These are phyloP conservation scores for Tritrichomonas foetus DNA, from an alignment of 208 protist genomes.

Conservation along the genomic window DNA sequence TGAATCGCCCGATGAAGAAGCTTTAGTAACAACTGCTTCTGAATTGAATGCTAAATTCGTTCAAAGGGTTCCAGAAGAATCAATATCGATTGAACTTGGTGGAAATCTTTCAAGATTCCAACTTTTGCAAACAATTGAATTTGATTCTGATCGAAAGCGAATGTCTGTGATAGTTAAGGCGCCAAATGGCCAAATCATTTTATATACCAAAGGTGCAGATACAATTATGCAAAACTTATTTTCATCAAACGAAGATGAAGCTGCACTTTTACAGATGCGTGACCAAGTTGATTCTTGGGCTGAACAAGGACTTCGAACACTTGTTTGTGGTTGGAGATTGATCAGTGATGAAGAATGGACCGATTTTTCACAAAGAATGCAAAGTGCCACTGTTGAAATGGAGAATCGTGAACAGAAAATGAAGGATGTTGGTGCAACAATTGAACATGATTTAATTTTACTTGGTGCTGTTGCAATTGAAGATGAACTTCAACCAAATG, in stretches of 20 bases:
- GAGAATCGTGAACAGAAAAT: constrained; percentile 55
- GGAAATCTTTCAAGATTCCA: constrained; percentile 1
- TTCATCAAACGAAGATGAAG: background rate
- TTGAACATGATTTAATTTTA: constrained; percentile 79
- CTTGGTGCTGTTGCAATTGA: constrained; percentile 91
- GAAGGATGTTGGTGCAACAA: constrained; percentile 64
- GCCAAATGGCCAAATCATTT: constrained; percentile 64
- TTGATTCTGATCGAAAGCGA: constrained; percentile 89
- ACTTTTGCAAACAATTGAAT: constrained; percentile 75
- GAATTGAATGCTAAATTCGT: background rate
- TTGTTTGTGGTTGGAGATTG: constrained; percentile 44
- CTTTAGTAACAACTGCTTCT: background rate
- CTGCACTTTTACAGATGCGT: constrained; percentile 19
- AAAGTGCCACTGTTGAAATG: constrained; percentile 34
- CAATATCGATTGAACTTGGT: background rate
- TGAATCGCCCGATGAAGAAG: constrained; percentile 35
- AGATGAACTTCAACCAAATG: constrained; percentile 82
- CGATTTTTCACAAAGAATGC: background rate
- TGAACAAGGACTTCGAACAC: constrained; percentile 44
- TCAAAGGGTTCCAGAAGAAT: background rate
- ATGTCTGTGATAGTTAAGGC: constrained; percentile 93
- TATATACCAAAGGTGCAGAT: constrained; percentile 95
- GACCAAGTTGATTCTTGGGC: constrained; percentile 43
- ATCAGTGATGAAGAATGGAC: background rate
- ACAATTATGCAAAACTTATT: constrained; percentile 46